phyloP scores from a whole-genome alignment of 1,139 yeast genomes.

The Pichia cactophila region DNA sequence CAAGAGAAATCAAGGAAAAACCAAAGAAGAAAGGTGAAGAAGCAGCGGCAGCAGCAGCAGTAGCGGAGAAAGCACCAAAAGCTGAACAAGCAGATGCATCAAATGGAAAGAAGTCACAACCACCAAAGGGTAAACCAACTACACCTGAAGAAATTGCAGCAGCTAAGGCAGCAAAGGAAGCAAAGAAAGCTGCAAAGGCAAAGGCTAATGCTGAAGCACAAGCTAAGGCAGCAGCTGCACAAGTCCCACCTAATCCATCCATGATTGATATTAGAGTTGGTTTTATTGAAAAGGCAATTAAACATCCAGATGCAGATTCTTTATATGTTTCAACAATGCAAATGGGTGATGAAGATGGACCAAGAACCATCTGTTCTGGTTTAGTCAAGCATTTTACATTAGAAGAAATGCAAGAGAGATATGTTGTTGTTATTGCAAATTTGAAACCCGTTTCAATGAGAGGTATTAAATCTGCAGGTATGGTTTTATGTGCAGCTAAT shows the following conservation, averaged over 20 bases:
- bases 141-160: conserved; percentile 19
- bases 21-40: conserved; percentile 27
- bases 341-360: conserved; percentile 93
- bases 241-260: conserved; percentile 56
- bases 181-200: conserved; percentile 68
- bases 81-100: conserved; percentile 25
- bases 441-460: conserved; percentile 90
- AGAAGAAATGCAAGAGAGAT: conserved; percentile 77
- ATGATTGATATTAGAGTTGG: conserved; percentile 93
- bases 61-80: conserved; percentile 28
- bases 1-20: conserved; percentile 61
- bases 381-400: conserved; percentile 69
- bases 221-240: conserved; percentile 30
- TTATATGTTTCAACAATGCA: conserved; percentile 94
- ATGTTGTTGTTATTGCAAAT: conserved; percentile 79
- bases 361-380: conserved; percentile 97
- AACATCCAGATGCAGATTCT: conserved; percentile 97
- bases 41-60: conserved; percentile 20
- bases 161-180: conserved; percentile 32
- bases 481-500: conserved; percentile 90
- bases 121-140: conserved; percentile 18
- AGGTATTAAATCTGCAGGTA: conserved; percentile 90
- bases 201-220: conserved; percentile 40
- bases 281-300: conserved; percentile 89
- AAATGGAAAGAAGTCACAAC: conserved; percentile 23